A percentile compares a stretch with the other conserved stretches of the same genome.
Conservation (phyloP, 225 moss, liverwort and hornwort genomes). For the Climacium dendroides region DNA sequence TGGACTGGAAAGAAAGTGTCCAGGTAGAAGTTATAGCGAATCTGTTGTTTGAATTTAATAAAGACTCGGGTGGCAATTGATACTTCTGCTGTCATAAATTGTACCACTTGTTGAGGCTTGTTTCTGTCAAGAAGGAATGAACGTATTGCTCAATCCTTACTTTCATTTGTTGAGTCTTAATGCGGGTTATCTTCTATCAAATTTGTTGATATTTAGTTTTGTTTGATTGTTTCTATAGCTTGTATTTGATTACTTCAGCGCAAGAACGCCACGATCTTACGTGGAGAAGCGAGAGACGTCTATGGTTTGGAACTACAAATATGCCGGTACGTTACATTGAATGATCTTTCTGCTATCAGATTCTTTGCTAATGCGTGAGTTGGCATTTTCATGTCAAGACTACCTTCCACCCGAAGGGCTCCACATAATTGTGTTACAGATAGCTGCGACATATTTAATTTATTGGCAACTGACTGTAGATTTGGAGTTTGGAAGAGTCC, state of each 20-base stretch:
- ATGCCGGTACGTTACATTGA: conserved; percentile 44
- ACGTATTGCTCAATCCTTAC: neutral
- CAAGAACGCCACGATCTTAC: conserved; percentile 82
- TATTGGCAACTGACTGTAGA: conserved; percentile 12
- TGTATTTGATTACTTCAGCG: conserved; percentile 88
- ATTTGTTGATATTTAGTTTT: neutral
- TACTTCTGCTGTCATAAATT: neutral
- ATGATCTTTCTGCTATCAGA: neutral
- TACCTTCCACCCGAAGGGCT: neutral
- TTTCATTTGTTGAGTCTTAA: neutral
- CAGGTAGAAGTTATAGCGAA: conserved; percentile 12
- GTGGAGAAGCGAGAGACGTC: conserved; percentile 88
- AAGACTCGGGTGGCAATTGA: neutral
- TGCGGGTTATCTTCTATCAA: neutral
- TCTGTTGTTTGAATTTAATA: neutral
- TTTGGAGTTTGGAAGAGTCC: conserved; percentile 85
- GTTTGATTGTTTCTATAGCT: conserved; percentile 31
- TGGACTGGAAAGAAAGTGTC: conserved; percentile 98
- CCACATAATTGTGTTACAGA: neutral
- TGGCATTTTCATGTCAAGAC: neutral
- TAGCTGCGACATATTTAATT: neutral
- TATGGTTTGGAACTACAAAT: conserved; percentile 94
- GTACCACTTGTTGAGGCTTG: neutral
- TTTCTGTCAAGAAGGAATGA: neutral
- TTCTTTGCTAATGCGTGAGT: neutral